These are phyloP conservation scores for Stephanodiscus minutulus DNA, from an alignment of 108 stramenopile species.

Conservation along the genomic window DNA sequence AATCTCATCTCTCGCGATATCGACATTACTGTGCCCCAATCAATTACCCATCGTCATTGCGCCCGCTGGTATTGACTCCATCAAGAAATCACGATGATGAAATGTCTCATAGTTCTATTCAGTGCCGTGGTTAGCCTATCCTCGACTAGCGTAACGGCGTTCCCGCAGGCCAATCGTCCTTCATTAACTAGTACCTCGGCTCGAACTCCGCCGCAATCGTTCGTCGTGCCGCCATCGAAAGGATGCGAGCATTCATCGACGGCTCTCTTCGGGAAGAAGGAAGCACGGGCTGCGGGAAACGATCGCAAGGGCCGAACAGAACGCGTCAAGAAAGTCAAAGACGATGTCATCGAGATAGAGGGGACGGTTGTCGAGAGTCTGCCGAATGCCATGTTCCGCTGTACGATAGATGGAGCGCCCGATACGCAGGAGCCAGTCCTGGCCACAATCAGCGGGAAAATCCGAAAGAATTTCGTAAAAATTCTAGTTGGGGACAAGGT, in stretches of 20 bases:
- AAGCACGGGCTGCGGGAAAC: conserved; percentile 74
- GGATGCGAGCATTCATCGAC: conserved; percentile 18
- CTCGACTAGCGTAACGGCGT: conserved; percentile 27
- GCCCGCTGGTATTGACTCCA: background rate
- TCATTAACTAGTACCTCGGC: background rate
- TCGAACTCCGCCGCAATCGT: background rate
- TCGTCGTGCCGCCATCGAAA: background rate
- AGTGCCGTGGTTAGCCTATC: conserved; percentile 31
- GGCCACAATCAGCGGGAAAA: conserved; percentile 92
- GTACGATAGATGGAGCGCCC: conserved; percentile 80
- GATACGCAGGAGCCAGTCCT: conserved; percentile 83
- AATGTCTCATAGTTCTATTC: conserved; percentile 29
- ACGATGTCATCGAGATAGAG: conserved; percentile 91
- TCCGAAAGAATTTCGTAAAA: conserved; percentile 91
- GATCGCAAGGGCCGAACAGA: conserved; percentile 66
- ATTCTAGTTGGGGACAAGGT: conserved; percentile 93
- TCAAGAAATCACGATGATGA: conserved; percentile 27
- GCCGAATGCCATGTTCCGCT: conserved; percentile 94
- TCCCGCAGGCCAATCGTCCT: conserved; percentile 15
- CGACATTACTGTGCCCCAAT: background rate
- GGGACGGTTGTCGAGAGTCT: conserved; percentile 84
- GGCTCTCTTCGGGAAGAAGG: conserved; percentile 79
- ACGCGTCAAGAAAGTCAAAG: conserved; percentile 81
- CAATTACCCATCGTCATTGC: background rate
- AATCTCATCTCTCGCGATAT: too few species aligned